Evolutionary conservation across 1,284 basidiomycete species (phyloP), one percentile per base, ranked within the genome.

Genomic region (Volvariella surrecta): DNA sequence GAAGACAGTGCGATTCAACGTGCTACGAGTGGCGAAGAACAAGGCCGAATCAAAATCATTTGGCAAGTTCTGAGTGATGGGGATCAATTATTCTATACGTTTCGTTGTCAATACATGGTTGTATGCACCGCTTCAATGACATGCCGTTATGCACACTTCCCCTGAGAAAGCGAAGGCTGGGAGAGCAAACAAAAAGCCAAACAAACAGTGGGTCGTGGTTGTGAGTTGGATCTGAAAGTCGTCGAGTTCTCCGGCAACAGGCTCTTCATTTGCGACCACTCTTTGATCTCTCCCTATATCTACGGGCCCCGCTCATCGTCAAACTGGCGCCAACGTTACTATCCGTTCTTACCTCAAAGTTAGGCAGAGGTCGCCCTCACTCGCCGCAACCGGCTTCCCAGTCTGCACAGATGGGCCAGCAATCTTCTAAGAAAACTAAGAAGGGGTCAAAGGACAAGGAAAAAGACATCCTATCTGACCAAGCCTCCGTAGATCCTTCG

Each of bases 1-100:
- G 54, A 99, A 99, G 76, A 98, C 95, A 42, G 94, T 99, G 56
- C 89, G 95, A 45, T 98, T 97, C 85, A 97, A 97, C 70, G 92
- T 97, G 49, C 68, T 97, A 62, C 85, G 90, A 63, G 92, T 96
- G 66, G 63, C 81, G 54, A 89, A 84, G 81, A 93, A 69, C 82
- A 91, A 90, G 76, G 87, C 88, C 16, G 63, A 87, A 22, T 70
- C 81, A 52, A 95, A 94, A 77, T 73, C 87, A 51, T 97, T 97
- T 72, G 79, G 80, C 71, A 95, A 94, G 81, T 97, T 96, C 80
- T 97, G 77, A 62, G 57, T 52, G 50, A 49, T 45, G 42, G 44
- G 43, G 41, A 44, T 39, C 32, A 34, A 50, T 46, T 51, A 46
- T 39, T 51, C 44, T 8, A 16, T 2, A 13, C 11, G 18, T 32